Evolutionary conservation across 2,329 filamentous ascomycete species (phyloP).

Genomic region (Colletotrichum caudatum): DNA sequence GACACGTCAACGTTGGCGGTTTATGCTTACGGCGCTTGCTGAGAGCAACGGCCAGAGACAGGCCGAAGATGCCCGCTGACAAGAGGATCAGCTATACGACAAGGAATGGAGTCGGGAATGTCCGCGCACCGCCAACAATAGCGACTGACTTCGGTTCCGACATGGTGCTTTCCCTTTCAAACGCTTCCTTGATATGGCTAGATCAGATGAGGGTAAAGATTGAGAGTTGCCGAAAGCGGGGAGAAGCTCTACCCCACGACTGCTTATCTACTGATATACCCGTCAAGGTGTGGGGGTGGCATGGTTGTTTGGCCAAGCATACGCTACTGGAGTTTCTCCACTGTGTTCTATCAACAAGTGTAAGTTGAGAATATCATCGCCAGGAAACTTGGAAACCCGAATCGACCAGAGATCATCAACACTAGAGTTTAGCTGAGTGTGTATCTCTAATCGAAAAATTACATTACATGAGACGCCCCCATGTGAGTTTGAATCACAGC

Average conservation of each 20-base stretch:
- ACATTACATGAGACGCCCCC: too few species aligned
- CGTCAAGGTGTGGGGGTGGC: neutral
- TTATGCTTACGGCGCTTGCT: conserved; percentile 42
- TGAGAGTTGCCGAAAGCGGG: conserved; percentile 4
- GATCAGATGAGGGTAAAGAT: neutral
- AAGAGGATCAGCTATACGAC: neutral
- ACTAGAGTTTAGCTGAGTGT: neutral
- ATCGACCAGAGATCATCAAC: neutral
- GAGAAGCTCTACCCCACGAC: conserved; percentile 8
- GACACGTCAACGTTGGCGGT: too few species aligned
- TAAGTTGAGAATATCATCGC: neutral
- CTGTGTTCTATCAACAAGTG: neutral
- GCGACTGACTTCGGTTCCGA: conserved; percentile 22
- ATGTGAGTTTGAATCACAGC: too few species aligned
- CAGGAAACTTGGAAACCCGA: too few species aligned
- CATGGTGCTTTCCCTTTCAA: conserved; percentile 12
- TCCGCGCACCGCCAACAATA: conserved; percentile 25
- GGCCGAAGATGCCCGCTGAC: conserved; percentile 45
- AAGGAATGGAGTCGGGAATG: neutral
- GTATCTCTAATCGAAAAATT: too few species aligned
- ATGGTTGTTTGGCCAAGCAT: neutral
- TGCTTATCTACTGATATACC: conserved; percentile 11
- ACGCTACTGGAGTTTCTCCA: neutral
- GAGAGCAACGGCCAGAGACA: conserved; percentile 45
- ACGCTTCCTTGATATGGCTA: neutral